phyloP scores from a whole-genome alignment of 495 filamentous ascomycete genomes.

The Thermochaetoides thermophila region DNA sequence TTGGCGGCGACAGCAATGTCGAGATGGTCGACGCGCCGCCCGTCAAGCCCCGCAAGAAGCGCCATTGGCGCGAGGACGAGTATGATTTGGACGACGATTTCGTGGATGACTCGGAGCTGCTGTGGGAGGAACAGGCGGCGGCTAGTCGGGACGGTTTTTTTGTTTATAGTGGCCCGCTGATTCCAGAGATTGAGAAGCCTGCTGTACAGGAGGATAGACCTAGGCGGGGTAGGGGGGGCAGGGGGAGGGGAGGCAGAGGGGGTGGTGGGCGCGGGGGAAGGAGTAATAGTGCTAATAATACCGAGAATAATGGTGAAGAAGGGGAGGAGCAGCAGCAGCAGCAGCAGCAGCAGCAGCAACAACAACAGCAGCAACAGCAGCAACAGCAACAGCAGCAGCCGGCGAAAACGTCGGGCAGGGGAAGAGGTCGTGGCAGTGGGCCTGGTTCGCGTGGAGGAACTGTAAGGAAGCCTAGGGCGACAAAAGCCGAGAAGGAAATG shows the following conservation, averaged over 20 bases:
- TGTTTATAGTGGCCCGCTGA: conserved; percentile 71
- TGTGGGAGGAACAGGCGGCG: conserved; percentile 91
- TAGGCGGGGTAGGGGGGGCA: conserved; percentile 56
- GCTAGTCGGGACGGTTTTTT: conserved; percentile 88
- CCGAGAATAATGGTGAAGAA: not conserved
- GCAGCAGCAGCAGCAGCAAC: no score
- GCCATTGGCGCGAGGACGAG: conserved; percentile 83
- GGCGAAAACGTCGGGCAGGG: conserved; percentile 8
- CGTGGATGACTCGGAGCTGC: conserved; percentile 88
- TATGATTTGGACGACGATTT: conserved; percentile 96
- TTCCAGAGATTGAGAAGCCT: conserved; percentile 82
- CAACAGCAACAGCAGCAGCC: no score
- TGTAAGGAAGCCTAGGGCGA: conserved; percentile 67
- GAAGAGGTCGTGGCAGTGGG: conserved; percentile 42
- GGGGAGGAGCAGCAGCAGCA: no score
- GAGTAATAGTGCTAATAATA: conserved; percentile 7
- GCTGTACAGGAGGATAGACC: conserved; percentile 56
- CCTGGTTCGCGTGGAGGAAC: conserved; percentile 63
- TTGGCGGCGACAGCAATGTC: conserved; percentile 57
- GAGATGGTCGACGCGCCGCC: conserved; percentile 40
- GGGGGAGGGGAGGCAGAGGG: conserved; percentile 44
- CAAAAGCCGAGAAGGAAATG: conserved; percentile 66
- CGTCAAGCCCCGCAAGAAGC: conserved; percentile 52
- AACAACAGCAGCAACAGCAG: no score
- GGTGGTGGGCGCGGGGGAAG: conserved; percentile 15